Evolutionary conservation across 352 stramenopile species (phyloP), one percentile per base, ranked within the genome.

Genomic region (Globisporangium abappressorium): DNA sequence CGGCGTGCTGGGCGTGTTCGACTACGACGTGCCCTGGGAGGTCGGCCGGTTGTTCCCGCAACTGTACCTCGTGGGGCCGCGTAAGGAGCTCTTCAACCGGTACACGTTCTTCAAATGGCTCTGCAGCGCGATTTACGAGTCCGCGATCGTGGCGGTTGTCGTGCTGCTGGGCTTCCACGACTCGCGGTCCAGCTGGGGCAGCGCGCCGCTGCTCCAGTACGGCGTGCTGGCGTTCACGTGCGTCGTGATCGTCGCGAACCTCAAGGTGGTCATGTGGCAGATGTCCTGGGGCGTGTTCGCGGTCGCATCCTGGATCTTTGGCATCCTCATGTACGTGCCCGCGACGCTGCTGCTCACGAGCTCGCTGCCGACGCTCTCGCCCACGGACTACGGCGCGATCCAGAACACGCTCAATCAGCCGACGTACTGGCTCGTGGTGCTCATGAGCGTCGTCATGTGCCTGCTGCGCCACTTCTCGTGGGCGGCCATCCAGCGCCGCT

Each of bases 171-270:
- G 72, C 7, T 93, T 90, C 71, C 93, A 91, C 59, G 80, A 88
- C 14, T 72, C 90, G 24, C 33, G 79, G 28, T 84, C 82, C 36
- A 90, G 88, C 55, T 87, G 83, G 4, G 88, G 97, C 65, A 97
- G 92, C 22, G 85, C 90, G 51, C 81, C 90, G 14, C 90, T 95
- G 68, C 91, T 97, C 62, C 81, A 98, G 66, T 97, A 98, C 64
- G 89, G 97, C 28, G 83, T 96, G 56, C 84, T 97, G 1, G 89
- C 94, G 33, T 99, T 98, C 77, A 97, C 92, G 20, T 89, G 95
- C 66, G 83, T 99, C 9, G 88, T 99, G 47, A 83, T 98, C 63
- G 77, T 98, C 4, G 84, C 95, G 51, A 98, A 98, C 64, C 80
- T 97, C 65, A 99, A 99, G 84, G 84, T 94, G 43, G 74, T 66